These are phyloP conservation scores for Fomitiporia mediterranea DNA, from an alignment of 1,284 basidiomycete species.

Conservation along the genomic window DNA sequence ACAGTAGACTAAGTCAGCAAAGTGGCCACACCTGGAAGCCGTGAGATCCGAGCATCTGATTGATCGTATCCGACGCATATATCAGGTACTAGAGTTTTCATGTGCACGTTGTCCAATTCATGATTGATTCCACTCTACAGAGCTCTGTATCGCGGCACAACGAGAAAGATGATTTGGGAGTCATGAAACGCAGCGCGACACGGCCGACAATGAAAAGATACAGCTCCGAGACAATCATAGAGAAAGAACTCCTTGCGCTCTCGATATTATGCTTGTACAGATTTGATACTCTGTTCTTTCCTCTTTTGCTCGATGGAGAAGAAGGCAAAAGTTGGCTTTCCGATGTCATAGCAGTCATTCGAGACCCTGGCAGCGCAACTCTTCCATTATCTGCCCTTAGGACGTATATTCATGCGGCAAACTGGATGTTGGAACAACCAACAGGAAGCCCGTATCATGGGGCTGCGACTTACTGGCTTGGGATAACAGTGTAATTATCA, in stretches of 20 bases:
- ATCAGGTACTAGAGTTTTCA: slow-evolving; percentile 39
- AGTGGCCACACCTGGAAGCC: slow-evolving; percentile 50
- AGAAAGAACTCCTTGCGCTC: slow-evolving; percentile 62
- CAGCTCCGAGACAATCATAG: slow-evolving; percentile 52
- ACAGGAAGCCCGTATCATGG: slow-evolving; percentile 35
- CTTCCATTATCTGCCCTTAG: slow-evolving; percentile 56
- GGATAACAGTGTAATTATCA: slow-evolving; percentile 30
- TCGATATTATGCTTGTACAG: slow-evolving; percentile 65
- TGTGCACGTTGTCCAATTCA: slow-evolving; percentile 21
- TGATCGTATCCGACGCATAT: slow-evolving; percentile 49
- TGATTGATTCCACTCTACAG: slow-evolving; percentile 35
- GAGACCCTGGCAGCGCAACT: slow-evolving; percentile 53
- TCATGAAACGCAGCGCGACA: slow-evolving; percentile 45
- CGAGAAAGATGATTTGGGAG: slow-evolving; percentile 56
- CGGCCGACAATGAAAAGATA: slow-evolving; percentile 58
- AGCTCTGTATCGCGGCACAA: slow-evolving; percentile 42
- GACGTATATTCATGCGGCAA: slow-evolving; percentile 44
- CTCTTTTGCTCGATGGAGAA: slow-evolving; percentile 24
- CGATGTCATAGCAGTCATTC: slow-evolving; percentile 50
- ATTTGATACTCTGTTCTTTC: slow-evolving; percentile 48
- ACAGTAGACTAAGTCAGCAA: slow-evolving; percentile 38
- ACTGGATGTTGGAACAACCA: slow-evolving; percentile 40
- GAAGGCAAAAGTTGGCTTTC: slow-evolving; percentile 35
- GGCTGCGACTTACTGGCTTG: slow-evolving; percentile 33
- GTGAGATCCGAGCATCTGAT: slow-evolving; percentile 43